phyloP scores from a whole-genome alignment of 2,329 filamentous ascomycete species.

The Colletotrichum tabaci region DNA sequence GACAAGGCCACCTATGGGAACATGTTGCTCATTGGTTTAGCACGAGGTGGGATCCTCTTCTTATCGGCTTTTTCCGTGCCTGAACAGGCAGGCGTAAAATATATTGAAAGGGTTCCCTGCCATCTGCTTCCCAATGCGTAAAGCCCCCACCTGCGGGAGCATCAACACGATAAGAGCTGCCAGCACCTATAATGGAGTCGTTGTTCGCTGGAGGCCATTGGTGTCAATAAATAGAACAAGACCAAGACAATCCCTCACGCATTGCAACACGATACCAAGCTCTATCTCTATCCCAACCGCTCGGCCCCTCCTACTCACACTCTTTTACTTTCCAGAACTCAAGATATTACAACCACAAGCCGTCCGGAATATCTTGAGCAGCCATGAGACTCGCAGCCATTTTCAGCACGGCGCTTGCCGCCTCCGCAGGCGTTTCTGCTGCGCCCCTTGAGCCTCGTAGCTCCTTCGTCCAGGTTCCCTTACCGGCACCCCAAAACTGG shows the following conservation, averaged over 20 bases:
- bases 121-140: not conserved
- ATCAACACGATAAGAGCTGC: not conserved
- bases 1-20: not conserved
- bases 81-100: not conserved
- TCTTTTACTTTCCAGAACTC: not conserved
- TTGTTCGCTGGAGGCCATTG: not conserved
- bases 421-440: not conserved
- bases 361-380: not conserved
- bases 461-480: not conserved
- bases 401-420: not conserved
- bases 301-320: not conserved
- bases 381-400: conserved; percentile 1
- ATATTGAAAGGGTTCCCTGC: not conserved
- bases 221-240: not conserved
- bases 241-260: not conserved
- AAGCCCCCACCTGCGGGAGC: not conserved
- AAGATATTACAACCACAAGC: not conserved
- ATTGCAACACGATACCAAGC: not conserved
- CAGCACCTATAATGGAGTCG: not conserved
- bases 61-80: not conserved
- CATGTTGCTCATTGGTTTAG: not conserved
- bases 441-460: not conserved
- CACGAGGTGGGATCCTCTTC: not conserved
- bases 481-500: conserved; percentile 5
- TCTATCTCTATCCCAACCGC: not conserved